These are phyloP conservation scores for Mucor plumbeus DNA, from an alignment of 371 early-diverging fungal species.

Conservation along the genomic window DNA sequence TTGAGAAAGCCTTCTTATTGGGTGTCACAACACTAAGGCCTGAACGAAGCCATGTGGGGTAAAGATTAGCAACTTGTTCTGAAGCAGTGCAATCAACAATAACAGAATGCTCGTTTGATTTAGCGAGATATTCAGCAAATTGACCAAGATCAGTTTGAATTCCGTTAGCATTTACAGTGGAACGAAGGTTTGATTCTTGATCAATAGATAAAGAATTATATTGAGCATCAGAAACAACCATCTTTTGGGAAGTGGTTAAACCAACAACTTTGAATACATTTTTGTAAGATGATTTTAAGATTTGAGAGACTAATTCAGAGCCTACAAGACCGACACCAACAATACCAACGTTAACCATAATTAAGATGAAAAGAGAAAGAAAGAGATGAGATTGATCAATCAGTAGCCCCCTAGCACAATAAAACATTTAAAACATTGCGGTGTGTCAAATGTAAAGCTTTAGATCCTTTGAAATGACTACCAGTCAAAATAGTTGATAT, in stretches of 20 bases:
- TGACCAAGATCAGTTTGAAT: slow-evolving; percentile 46
- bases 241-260: slow-evolving; percentile 70
- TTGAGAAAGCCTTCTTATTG: slow-evolving; percentile 97
- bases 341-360: slow-evolving; percentile 81
- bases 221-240: slow-evolving; percentile 56
- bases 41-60: slow-evolving; percentile 80
- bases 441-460: neutral
- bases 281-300: slow-evolving; percentile 47
- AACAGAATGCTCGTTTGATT: slow-evolving; percentile 57
- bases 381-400: slow-evolving; percentile 3
- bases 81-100: slow-evolving; percentile 94
- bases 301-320: slow-evolving; percentile 81
- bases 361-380: neutral
- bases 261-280: slow-evolving; percentile 56
- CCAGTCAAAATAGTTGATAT: neutral
- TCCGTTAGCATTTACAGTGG: slow-evolving; percentile 33
- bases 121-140: slow-evolving; percentile 61
- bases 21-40: slow-evolving; percentile 94
- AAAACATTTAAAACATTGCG: slow-evolving; percentile 12
- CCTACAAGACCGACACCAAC: slow-evolving; percentile 96
- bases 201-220: slow-evolving; percentile 31
- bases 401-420: neutral
- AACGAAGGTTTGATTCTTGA: slow-evolving; percentile 18
- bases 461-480: neutral
- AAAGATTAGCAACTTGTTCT: slow-evolving; percentile 77